Evolutionary conservation across 768 basidiomycete genomes (phyloP).

Genomic region (Mycena alexandri): DNA sequence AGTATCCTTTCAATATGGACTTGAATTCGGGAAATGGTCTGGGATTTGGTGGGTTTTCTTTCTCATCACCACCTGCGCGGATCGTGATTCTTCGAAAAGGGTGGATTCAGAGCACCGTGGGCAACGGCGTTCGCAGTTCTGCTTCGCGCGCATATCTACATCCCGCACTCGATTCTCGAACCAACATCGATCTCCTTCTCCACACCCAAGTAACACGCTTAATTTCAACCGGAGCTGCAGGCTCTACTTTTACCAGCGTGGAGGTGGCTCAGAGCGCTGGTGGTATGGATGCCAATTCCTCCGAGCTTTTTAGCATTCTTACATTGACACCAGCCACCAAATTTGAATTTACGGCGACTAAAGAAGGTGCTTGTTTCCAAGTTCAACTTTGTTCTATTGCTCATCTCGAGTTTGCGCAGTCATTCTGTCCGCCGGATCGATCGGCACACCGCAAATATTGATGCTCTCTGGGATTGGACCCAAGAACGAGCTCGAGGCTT

Average conservation of each 20-base stretch:
- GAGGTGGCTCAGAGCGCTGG: neutral
- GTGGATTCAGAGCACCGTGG: constrained; percentile 35
- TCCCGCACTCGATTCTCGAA: constrained; percentile 28
- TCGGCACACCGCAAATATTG: constrained; percentile 23
- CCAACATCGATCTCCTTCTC: constrained; percentile 38
- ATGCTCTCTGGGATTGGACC: constrained; percentile 25
- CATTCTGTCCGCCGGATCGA: constrained; percentile 15
- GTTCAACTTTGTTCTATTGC: no score
- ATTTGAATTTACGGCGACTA: neutral
- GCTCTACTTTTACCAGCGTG: neutral
- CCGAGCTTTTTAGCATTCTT: neutral
- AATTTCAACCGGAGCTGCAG: neutral
- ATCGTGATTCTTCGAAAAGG: constrained; percentile 15
- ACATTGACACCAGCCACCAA: neutral
- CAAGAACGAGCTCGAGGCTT: neutral
- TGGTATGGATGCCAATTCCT: neutral
- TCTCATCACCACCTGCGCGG: neutral
- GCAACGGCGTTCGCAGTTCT: constrained; percentile 31
- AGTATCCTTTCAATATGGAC: constrained; percentile 46
- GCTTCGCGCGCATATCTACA: constrained; percentile 36
- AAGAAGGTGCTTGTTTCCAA: neutral
- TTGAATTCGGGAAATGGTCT: constrained; percentile 44
- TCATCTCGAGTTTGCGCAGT: neutral
- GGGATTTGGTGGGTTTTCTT: constrained; percentile 43
- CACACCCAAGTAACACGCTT: constrained; percentile 24